Evolutionary conservation across 495 filamentous ascomycete species (phyloP), one percentile per base, ranked within the genome.

Genomic region (Rostrohypoxylon terebratum): DNA sequence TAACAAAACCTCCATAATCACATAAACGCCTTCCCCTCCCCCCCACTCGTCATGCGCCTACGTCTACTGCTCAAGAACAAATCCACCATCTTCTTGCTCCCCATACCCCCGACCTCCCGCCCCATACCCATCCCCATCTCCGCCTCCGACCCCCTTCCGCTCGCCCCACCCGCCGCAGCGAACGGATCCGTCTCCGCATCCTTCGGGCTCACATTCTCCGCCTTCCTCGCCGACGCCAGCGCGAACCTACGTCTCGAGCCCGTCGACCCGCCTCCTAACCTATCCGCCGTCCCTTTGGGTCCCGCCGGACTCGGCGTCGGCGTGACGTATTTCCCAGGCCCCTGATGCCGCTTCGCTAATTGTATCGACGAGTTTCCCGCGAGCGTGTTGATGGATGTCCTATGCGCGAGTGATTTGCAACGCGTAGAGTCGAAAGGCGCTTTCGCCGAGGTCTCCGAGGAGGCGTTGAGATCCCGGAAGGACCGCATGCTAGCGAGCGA

Each of bases 31-130:
- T 54, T 61, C 16, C 69, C 68, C 44, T 76, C 76, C 21, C 74
- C 73, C 18, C 63, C 53, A 40, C 71, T 77, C 18, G 74, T 81
- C 63, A 82, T 83, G 38, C 82, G 83, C 51, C 67, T 83, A 1
- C 86, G 83, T 28, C 87, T 81, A 64, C 84, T 88, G 50, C 83
- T 84, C 73, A 91, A 75, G 71, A 90, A 90, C 65, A 85, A 66
- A 59, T 90, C 87, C 21, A 90, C 87, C 85, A 90, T 89, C 62
- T 77, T 81, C 71, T 87, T 85, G 73, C 84, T 87, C 25, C 85
- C 86, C 14, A 87, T 78, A 0, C 78, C 73, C 47, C 38, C 13
- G 11, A 42, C 10, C 51, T 63, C 69, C 31, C 50, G n/a, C n/a
- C n/a, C n/a, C n/a, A n/a, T n/a, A n/a, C n/a, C n/a, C n/a, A n/a